Base-by-base conservation (phyloP, 2,329 filamentous ascomycete species). In the Sporothrix brasiliensis region DNA sequence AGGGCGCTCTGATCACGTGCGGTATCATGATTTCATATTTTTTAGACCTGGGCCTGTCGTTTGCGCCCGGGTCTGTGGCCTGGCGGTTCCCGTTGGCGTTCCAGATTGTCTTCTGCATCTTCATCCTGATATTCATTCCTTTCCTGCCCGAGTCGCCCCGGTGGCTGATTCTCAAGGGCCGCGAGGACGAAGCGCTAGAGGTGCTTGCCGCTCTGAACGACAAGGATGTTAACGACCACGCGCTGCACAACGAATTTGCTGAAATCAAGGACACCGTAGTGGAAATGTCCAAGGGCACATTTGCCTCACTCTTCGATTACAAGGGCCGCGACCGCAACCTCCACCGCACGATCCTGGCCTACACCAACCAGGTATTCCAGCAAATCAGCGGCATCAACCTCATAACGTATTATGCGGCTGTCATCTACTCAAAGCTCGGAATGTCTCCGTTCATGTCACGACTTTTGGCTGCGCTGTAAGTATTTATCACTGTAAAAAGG, bases 31-130 rank as follows among this genome's bases (percentile, higher is more conserved):
- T 88, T 27, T 84, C 82, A 4, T 88, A 88, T 77, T 89, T 87
- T 87, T 81, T 89, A 61, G 86, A 88, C 73, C 84, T 87, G 54
- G 87, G 85, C 24, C 81, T 87, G 73, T 85, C 83, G 3, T 87
- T 85, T 73, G 81, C 83, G 4, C 83, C 80, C 1, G 80, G 80
- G 61, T 82, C 82, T 13, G 81, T 85, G 30, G 79, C 82, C 0
- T 87, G 88, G 88, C 82, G 88, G 2, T 89, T 90, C 76, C 88
- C 88, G 0, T 80, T 90, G 21, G 84, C 83, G 1, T 85, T 87
- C 75, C 84, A 87, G 74, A 83, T 88, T 39, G 74, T 85, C 30
- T 90, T 89, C 75, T 87, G 86, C 39, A 14, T 89, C 9, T 82
- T 89, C 72, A 87, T 89, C 61, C 77, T 90, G 14, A 71, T 77